A percentile compares a stretch with the other conserved stretches of the same genome.
Evolutionary conservation across 2,329 filamentous ascomycete genomes (phyloP).

Genomic region (Venturia carpophila): DNA sequence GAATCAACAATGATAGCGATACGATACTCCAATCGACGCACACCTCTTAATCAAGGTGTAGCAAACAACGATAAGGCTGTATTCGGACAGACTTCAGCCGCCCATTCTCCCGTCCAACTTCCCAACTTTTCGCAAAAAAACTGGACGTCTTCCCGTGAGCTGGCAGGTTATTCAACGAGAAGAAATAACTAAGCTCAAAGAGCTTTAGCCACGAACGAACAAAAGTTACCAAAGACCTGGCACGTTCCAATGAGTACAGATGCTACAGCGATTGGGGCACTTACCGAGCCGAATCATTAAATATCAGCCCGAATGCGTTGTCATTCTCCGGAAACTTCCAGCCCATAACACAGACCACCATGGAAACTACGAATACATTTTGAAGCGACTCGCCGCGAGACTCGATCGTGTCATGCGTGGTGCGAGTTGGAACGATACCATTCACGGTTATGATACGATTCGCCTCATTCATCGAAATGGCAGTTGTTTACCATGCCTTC

Average conservation of each 20-base stretch:
- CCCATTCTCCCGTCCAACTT: not conserved
- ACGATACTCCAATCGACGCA: not conserved
- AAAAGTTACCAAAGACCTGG: not conserved
- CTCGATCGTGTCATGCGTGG: no score
- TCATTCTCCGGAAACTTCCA: not conserved
- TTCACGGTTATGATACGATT: no score
- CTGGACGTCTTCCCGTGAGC: not conserved
- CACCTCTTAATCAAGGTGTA: not conserved
- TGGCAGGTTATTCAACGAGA: not conserved
- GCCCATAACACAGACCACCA: no score
- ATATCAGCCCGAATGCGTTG: not conserved
- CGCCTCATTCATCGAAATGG: no score
- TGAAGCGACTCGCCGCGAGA: no score
- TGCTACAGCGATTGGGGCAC: not conserved
- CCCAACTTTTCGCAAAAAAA: not conserved
- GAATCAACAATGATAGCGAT: not conserved
- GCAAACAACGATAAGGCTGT: not conserved
- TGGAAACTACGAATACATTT: no score
- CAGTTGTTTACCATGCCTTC: no score
- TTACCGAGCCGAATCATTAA: not conserved
- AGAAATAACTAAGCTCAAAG: not conserved
- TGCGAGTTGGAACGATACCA: no score
- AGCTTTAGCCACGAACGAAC: not conserved
- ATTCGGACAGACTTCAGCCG: not conserved
- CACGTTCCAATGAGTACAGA: no score